phyloP scores from a whole-genome alignment of 2,329 filamentous ascomycete genomes.

The Colletotrichum lini region DNA sequence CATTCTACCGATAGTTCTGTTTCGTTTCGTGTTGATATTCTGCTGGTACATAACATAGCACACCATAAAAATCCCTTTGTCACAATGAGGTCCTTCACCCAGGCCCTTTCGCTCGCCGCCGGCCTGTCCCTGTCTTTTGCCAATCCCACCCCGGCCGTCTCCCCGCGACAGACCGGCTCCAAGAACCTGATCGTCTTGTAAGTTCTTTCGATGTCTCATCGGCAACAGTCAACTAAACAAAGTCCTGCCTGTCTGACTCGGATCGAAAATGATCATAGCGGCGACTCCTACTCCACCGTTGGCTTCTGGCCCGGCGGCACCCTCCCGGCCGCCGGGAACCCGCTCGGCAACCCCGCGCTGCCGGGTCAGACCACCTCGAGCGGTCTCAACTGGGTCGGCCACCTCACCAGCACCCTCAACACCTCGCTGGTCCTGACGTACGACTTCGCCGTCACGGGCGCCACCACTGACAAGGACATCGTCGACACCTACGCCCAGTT shows the following conservation, averaged over 20 bases:
- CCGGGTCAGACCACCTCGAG: slow-evolving; percentile 62
- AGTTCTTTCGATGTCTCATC: not conserved
- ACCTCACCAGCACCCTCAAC: slow-evolving; percentile 60
- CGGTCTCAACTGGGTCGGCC: slow-evolving; percentile 65
- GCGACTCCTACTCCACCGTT: slow-evolving; percentile 73
- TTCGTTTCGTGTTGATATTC: slow-evolving; percentile 20
- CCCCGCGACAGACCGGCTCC: slow-evolving; percentile 22
- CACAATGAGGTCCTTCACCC: slow-evolving; percentile 33
- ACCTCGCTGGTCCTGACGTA: slow-evolving; percentile 59
- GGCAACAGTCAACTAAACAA: too few relatives aligned
- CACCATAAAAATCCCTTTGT: not conserved
- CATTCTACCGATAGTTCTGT: not conserved
- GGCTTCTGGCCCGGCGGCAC: slow-evolving; percentile 65
- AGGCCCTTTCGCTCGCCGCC: slow-evolving; percentile 29
- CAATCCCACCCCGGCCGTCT: slow-evolving; percentile 20
- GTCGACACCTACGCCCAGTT: slow-evolving; percentile 64
- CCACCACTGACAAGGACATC: slow-evolving; percentile 63
- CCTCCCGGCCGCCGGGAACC: slow-evolving; percentile 67
- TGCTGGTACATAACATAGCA: slow-evolving; percentile 12
- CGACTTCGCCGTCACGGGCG: slow-evolving; percentile 66
- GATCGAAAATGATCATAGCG: slow-evolving; percentile 51
- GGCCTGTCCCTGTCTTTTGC: slow-evolving; percentile 36
- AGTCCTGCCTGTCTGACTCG: slow-evolving; percentile 2
- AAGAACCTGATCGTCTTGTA: slow-evolving; percentile 37
- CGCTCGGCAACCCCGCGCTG: slow-evolving; percentile 72